phyloP scores from a whole-genome alignment of 768 basidiomycete species.

The Mycena filopes region DNA sequence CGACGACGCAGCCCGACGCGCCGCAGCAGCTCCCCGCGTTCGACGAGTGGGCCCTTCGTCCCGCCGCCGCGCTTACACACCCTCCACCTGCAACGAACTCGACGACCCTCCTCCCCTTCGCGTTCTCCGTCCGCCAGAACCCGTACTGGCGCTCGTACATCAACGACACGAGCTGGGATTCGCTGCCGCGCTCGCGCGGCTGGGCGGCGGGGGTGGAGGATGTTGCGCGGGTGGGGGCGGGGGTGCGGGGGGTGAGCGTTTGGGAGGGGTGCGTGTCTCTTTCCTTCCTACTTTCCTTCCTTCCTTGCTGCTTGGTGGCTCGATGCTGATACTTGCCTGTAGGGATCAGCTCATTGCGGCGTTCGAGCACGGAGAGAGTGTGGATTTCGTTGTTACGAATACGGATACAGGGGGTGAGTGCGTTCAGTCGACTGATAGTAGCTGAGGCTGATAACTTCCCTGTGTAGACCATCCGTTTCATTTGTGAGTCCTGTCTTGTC shows the following conservation, averaged over 20 bases:
- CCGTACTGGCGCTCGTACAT: slow-evolving; percentile 32
- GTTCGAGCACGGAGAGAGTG: not conserved
- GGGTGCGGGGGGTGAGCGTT: slow-evolving; percentile 7
- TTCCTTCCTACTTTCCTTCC: not conserved
- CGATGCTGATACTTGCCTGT: not conserved
- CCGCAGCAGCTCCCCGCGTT: not conserved
- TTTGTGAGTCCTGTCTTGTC: slow-evolving; percentile 6
- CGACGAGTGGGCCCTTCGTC: slow-evolving; percentile 11
- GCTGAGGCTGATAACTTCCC: not conserved
- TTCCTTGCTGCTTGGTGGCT: not conserved
- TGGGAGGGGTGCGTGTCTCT: slow-evolving; percentile 24
- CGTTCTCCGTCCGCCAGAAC: slow-evolving; percentile 29
- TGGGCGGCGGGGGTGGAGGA: slow-evolving; percentile 16
- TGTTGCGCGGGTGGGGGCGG: not conserved
- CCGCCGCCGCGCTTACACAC: not conserved
- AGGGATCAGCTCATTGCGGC: slow-evolving; percentile 30
- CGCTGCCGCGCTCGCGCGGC: not conserved
- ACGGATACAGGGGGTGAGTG: slow-evolving; percentile 26
- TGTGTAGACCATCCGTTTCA: slow-evolving; percentile 26
- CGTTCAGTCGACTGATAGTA: not conserved
- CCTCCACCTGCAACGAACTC: not conserved
- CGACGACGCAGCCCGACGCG: slow-evolving; percentile 3
- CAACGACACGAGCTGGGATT: slow-evolving; percentile 29
- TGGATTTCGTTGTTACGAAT: slow-evolving; percentile 30
- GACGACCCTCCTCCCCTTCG: slow-evolving; percentile 19